These are phyloP conservation scores for Arctium minus DNA, from an alignment of 129 eudicot species.

Conservation along the genomic window DNA sequence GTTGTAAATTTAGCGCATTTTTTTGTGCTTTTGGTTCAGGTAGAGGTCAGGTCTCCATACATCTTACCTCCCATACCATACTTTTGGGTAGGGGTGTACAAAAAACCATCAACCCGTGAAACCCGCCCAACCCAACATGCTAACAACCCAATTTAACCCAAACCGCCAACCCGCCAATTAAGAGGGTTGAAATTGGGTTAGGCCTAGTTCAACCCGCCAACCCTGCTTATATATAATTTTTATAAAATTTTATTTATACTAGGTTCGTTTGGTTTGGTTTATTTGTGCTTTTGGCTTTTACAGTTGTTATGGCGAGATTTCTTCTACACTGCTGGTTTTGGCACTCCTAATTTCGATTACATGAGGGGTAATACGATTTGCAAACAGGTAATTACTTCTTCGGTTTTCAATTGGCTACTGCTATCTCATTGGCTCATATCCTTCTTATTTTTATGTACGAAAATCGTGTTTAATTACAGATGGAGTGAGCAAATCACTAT, in stretches of 20 bases:
- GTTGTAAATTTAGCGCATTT: conserved; percentile 6
- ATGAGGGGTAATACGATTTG: conserved; percentile 81
- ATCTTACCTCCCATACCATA: neutral
- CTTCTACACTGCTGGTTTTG: conserved; percentile 78
- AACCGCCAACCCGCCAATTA: no score
- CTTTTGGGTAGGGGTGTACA: neutral
- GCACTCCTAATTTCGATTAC: conserved; percentile 78
- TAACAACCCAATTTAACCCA: no score
- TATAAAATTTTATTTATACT: neutral
- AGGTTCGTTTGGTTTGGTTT: neutral
- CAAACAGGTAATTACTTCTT: conserved; percentile 63
- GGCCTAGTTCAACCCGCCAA: no score
- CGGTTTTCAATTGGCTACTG: neutral
- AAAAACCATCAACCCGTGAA: no score
- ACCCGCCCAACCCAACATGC: no score
- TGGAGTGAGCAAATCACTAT: neutral
- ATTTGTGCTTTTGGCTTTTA: conserved; percentile 18
- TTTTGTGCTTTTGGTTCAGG: conserved; percentile 13
- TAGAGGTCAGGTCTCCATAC: neutral
- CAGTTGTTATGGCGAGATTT: conserved; percentile 89
- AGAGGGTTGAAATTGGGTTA: no score
- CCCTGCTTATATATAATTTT: no score
- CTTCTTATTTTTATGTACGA: no score
- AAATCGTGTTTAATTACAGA: no score
- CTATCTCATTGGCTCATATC: neutral